Base-by-base conservation (phyloP, 1,284 basidiomycete genomes). In the Rhodotorula sp. region DNA sequence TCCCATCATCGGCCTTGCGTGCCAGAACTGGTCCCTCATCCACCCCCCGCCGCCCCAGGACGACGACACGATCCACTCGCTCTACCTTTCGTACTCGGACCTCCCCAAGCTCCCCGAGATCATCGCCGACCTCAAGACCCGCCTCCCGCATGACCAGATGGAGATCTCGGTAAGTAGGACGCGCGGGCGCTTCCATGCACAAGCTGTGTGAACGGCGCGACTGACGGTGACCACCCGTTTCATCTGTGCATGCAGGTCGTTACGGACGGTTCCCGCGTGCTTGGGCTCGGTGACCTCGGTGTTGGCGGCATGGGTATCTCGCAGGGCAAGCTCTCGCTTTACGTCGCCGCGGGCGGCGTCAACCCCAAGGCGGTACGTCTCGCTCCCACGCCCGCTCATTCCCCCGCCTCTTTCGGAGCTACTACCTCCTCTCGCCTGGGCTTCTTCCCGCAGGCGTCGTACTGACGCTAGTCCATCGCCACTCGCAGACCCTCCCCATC, bases 261-360 rank as follows among this genome's bases (percentile, higher is more conserved):
- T 50, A 83, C 83, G 9, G 94, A 97, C 82, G 94, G 94, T 83
- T 94, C 91, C 27, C 89, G 94, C 67, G 96, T 97, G 77, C 87
- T 97, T 37, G 94, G 95, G 73, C 84, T 98, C 41, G 95, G 95
- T 48, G 95, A 97, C 81, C 87, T 97, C 32, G 86, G 86, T 29
- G 79, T 84, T 54, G 84, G 78, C 37, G 79, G 79, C 9, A 79
- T 96, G 89, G 92, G 92, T 5, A 97, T 97, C 79, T 88, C 91
- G 32, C 91, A 96, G 72, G 94, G 94, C 57, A 97, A 97, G 83
- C 85, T 97, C 22, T 93, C 91, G 34, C 86, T 97, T 50, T 97
- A 97, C 80, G 86, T 96, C 71, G 92, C 92, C 46, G 76, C 67
- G 29, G 80, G 75, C 70, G 94, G 93, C 66, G 90, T 97, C 74